Percentiles rank a stretch among this genome's conserved stretches.
phyloP scores from a whole-genome alignment of 169 alveolate genomes.

The Cryptosporidium baileyi region DNA sequence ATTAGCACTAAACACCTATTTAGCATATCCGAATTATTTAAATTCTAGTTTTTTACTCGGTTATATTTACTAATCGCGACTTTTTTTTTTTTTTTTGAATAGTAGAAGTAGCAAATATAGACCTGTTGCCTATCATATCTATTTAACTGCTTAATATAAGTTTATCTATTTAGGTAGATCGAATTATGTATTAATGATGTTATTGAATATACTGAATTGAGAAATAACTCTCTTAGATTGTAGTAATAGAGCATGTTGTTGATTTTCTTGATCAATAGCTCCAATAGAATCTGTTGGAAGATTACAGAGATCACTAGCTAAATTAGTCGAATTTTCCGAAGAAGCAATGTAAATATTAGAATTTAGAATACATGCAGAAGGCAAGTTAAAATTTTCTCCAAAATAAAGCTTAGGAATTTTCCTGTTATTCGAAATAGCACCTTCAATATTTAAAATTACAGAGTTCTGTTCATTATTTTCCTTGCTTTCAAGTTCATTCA shows the following conservation, averaged over 20 bases:
- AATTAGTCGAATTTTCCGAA: constrained; percentile 38
- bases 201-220: constrained; percentile 63
- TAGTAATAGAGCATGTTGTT: constrained; percentile 40
- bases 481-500: not conserved
- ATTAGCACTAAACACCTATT: too few relatives aligned
- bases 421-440: not conserved
- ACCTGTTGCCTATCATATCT: too few relatives aligned
- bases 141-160: too few relatives aligned
- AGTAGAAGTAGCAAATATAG: too few relatives aligned
- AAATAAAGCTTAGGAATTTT: constrained; percentile 13
- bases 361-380: not conserved
- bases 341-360: constrained; percentile 51
- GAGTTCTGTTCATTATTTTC: constrained; percentile 11
- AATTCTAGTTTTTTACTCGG: too few relatives aligned
- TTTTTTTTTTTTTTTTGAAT: too few relatives aligned
- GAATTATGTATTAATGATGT: too few relatives aligned
- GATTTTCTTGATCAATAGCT: constrained; percentile 66
- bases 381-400: not conserved
- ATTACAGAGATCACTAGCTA: constrained; percentile 37
- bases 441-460: not conserved
- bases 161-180: too few relatives aligned
- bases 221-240: constrained; percentile 51
- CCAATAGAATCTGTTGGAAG: constrained; percentile 68
- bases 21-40: too few relatives aligned
- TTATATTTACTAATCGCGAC: too few relatives aligned